These are phyloP conservation scores for Ascomycota sp. DNA, from an alignment of 2,329 filamentous ascomycete genomes.

Conservation along the genomic window DNA sequence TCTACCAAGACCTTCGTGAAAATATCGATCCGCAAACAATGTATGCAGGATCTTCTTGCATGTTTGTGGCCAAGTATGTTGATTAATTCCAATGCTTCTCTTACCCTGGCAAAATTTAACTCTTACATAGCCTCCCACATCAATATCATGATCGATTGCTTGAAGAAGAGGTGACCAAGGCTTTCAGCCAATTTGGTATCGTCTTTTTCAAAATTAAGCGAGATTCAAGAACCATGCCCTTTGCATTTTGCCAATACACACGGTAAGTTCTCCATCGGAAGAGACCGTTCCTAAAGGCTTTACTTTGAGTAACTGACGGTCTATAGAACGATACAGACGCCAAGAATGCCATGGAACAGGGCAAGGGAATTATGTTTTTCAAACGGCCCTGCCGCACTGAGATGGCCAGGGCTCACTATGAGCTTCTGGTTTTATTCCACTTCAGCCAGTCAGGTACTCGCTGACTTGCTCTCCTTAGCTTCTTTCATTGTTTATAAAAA, in stretches of 20 bases:
- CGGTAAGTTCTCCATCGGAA: conserved; percentile 19
- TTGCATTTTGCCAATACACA: conserved; percentile 42
- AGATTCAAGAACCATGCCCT: conserved; percentile 36
- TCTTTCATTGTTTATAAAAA: conserved; percentile 24
- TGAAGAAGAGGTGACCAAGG: conserved; percentile 27
- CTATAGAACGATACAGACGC: conserved; percentile 27
- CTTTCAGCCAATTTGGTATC: conserved; percentile 32
- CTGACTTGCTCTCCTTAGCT: conserved; percentile 19
- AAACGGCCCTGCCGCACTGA: conserved; percentile 39
- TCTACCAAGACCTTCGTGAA: conserved; percentile 1
- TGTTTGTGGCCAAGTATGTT: conserved; percentile 48
- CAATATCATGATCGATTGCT: conserved; percentile 27
- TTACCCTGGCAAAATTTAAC: conserved; percentile 2
- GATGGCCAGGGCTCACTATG: conserved; percentile 37
- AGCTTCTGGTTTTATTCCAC: conserved; percentile 7
- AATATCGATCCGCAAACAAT: conserved; percentile 27
- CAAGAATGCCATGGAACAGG: conserved; percentile 22
- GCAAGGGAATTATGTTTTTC: conserved; percentile 26
- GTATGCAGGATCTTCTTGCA: conserved; percentile 34
- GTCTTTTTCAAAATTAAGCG: conserved; percentile 45
- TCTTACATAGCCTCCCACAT: conserved; percentile 26
- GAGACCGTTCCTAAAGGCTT: not conserved
- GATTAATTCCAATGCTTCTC: not conserved
- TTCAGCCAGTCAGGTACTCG: not conserved
- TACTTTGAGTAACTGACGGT: conserved; percentile 1